Percentiles rank a stretch among this genome's conserved stretches.
phyloP scores from a whole-genome alignment of 2,329 filamentous ascomycete genomes.

The Phoma sp. region DNA sequence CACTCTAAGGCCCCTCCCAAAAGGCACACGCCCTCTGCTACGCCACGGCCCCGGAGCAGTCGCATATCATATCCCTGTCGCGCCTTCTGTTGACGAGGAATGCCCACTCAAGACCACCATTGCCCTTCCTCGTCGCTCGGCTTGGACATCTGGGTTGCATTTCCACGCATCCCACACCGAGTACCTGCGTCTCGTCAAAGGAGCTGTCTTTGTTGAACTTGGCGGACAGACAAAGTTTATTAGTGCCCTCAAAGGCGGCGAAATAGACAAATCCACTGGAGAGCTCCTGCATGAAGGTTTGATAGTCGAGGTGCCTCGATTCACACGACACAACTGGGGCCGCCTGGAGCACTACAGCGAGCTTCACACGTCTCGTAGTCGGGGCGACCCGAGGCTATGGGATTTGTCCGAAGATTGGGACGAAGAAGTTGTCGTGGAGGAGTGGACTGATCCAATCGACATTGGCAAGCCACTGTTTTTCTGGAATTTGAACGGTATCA shows the following conservation, averaged over 20 bases:
- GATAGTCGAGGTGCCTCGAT: slow-evolving; percentile 46
- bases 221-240: slow-evolving; percentile 13
- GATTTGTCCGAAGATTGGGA: slow-evolving; percentile 17
- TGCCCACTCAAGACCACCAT: slow-evolving; percentile 47
- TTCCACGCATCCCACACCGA: slow-evolving; percentile 58
- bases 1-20: slow-evolving; percentile 12
- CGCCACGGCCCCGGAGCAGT: slow-evolving; percentile 28
- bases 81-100: slow-evolving; percentile 14
- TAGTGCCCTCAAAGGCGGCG: slow-evolving; percentile 16
- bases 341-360: slow-evolving; percentile 38
- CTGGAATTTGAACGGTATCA: slow-evolving; percentile 56
- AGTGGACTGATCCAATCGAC: slow-evolving; percentile 56
- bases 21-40: slow-evolving; percentile 19
- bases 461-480: slow-evolving; percentile 57
- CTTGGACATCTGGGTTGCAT: slow-evolving; percentile 58
- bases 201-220: slow-evolving; percentile 40
- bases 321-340: slow-evolving; percentile 56
- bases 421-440: slow-evolving; percentile 52
- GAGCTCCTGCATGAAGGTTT: slow-evolving; percentile 6
- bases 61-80: slow-evolving; percentile 47
- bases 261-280: not conserved
- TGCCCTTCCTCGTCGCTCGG: slow-evolving; percentile 51
- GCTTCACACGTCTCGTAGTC: not conserved
- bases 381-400: not conserved
- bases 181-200: slow-evolving; percentile 52